phyloP scores from a whole-genome alignment of 108 stramenopile species.

The Pseudonitzschia pungens region DNA sequence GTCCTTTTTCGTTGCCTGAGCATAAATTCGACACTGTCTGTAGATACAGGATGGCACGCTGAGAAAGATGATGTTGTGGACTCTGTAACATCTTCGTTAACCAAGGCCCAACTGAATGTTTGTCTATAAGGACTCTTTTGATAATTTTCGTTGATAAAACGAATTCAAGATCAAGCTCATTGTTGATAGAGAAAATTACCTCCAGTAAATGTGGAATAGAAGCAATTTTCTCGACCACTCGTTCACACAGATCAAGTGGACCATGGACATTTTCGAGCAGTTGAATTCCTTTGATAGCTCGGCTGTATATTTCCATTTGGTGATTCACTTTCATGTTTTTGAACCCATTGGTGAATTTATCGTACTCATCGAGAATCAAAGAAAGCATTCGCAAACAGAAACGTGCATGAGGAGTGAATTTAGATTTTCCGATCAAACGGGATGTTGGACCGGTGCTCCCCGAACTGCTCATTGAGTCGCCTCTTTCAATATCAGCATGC shows the following conservation, averaged over 20 bases:
- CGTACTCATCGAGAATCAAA: constrained; percentile 37
- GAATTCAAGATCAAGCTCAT: constrained; percentile 45
- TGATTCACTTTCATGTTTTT: neutral
- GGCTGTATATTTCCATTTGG: neutral
- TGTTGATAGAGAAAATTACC: constrained; percentile 45
- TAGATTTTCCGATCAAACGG: constrained; percentile 12
- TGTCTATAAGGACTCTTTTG: constrained; percentile 31
- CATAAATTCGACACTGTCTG: constrained; percentile 25
- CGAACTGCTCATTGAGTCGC: neutral
- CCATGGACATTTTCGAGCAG: constrained; percentile 2
- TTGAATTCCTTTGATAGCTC: constrained; percentile 2
- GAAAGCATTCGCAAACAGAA: constrained; percentile 42
- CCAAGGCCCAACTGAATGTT: constrained; percentile 52
- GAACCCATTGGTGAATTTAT: constrained; percentile 10
- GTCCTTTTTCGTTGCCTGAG: constrained; percentile 2
- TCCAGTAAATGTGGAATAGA: constrained; percentile 47
- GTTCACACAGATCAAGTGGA: constrained; percentile 17
- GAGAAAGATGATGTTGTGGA: constrained; percentile 23
- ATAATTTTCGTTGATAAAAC: constrained; percentile 35
- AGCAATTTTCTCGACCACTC: constrained; percentile 36
- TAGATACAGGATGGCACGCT: constrained; percentile 49
- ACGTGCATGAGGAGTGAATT: constrained; percentile 32
- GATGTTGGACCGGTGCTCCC: neutral
- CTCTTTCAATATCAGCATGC: constrained; percentile 10
- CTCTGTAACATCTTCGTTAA: constrained; percentile 45